Evolutionary conservation across 352 stramenopile genomes (phyloP), one percentile per base, ranked within the genome.

Genomic region (Globisporangium echinulatum): DNA sequence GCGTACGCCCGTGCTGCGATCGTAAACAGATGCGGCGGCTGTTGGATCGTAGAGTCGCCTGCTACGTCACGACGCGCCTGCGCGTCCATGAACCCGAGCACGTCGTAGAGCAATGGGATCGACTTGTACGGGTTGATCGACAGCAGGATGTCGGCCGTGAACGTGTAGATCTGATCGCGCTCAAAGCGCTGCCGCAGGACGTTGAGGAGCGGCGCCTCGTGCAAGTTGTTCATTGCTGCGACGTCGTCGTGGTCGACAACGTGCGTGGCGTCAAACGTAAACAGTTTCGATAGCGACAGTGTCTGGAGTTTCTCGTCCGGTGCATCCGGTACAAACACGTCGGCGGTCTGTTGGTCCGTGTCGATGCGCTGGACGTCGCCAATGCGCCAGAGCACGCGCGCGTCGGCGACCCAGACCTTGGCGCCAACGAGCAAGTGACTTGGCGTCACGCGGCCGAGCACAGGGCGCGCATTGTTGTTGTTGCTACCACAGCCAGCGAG

Each of bases 191-290:
- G 83, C 7, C 79, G 76, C 50, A 96, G 59, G 33, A 92, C 76
- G 46, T 82, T 75, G 17, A 96, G 68, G 59, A 96, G 68, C 39
- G 87, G 82, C 43, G 85, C 84, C 54, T 95, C 87, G 69, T 96
- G 85, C 78, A 96, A 82, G 62, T 95, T 92, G 70, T 96, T 96
- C 82, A 96, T 94, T 38, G 86, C 70, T 15, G 87, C 87, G 17
- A 95, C 75, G 62, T 96, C 87, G 5, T 89, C 70, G 46, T 92
- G 83, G 59, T 96, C 82, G 50, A 92, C 71, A 58, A 93, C 78
- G 57, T 96, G 87, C 44, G 82, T 90, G 46, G 85, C 71, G 52
- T 96, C 87, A 49, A 92, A 93, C 17, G 80, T 84, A 51, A 83
- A 88, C 10, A 92, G 71, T 57, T 88, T 85, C 15, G 52, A 50